Conservation (phyloP, 2,329 filamentous ascomycete species). For the Penicillium olsonii region DNA sequence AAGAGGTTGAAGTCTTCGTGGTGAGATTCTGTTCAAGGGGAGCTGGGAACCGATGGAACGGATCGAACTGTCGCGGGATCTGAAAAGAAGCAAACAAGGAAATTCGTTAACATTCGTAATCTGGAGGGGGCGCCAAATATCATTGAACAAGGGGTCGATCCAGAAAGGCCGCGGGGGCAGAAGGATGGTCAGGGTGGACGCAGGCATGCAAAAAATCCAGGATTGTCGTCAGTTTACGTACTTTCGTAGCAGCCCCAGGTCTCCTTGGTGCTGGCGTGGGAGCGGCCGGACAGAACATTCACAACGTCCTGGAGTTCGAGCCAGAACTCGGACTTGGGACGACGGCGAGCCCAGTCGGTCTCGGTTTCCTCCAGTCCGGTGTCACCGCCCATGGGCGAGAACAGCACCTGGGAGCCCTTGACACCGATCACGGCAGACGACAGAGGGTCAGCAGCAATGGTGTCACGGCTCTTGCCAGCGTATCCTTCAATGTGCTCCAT, state of each 20-base stretch:
- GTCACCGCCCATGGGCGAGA: slow-evolving; percentile 68
- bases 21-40: slow-evolving; percentile 18
- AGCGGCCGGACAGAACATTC: slow-evolving; percentile 78
- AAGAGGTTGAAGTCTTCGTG: slow-evolving; percentile 2
- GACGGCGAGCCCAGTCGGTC: slow-evolving; percentile 89
- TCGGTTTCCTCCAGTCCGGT: slow-evolving; percentile 74
- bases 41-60: slow-evolving; percentile 20
- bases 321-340: slow-evolving; percentile 87
- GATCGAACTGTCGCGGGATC: slow-evolving; percentile 19
- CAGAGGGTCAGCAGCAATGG: slow-evolving; percentile 71
- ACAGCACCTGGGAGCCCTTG: slow-evolving; percentile 84
- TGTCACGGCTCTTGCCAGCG: slow-evolving; percentile 63
- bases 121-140: background rate
- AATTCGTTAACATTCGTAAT: slow-evolving; percentile 18
- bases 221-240: slow-evolving; percentile 22
- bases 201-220: background rate
- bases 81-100: slow-evolving; percentile 8
- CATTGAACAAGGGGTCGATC: background rate
- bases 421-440: slow-evolving; percentile 87
- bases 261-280: slow-evolving; percentile 37
- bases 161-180: background rate
- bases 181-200: background rate
- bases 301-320: slow-evolving; percentile 75
- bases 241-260: slow-evolving; percentile 34
- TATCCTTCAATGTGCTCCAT: slow-evolving; percentile 87